Evolutionary conservation across 2,329 filamentous ascomycete species (phyloP).

Genomic region (Alternaria hordeiaustralica): DNA sequence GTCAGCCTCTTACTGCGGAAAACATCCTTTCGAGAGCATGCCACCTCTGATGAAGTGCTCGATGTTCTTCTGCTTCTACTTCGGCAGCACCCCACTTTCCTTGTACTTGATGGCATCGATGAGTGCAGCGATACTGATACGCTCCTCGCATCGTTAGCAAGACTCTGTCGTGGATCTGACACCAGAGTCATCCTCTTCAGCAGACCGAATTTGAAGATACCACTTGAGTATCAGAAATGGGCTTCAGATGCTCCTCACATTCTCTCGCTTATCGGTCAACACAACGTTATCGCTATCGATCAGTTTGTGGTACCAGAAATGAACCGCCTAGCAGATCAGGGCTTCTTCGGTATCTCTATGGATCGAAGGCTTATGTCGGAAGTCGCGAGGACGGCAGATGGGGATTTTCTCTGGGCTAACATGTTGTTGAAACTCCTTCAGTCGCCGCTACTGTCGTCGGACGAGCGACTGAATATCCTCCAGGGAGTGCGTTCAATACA

Average conservation of each 20-base stretch:
- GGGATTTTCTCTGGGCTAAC: constrained; percentile 39
- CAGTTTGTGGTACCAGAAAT: constrained; percentile 25
- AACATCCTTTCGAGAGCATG: constrained; percentile 28
- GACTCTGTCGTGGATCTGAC: constrained; percentile 34
- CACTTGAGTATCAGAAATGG: constrained; percentile 38
- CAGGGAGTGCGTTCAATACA: constrained; percentile 23
- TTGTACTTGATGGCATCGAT: constrained; percentile 41
- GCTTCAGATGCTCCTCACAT: constrained; percentile 35
- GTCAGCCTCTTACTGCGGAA: constrained; percentile 37
- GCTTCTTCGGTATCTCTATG: constrained; percentile 39
- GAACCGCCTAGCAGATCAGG: constrained; percentile 35
- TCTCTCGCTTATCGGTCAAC: constrained; percentile 20
- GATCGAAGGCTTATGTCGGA: constrained; percentile 28
- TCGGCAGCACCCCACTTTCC: constrained; percentile 39
- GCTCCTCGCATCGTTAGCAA: constrained; percentile 28
- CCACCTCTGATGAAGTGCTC: constrained; percentile 36
- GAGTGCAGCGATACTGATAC: constrained; percentile 28
- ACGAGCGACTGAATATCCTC: constrained; percentile 29
- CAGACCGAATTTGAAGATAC: constrained; percentile 32
- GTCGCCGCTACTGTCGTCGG: constrained; percentile 31
- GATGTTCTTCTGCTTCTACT: constrained; percentile 33
- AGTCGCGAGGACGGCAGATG: constrained; percentile 26
- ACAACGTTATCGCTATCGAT: constrained; percentile 29
- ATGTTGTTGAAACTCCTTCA: constrained; percentile 32
- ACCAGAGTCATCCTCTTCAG: constrained; percentile 34